Evolutionary conservation across 1,139 yeast genomes (phyloP), one percentile per base, ranked within the genome.

Genomic region (Yamadazyma blattariae): DNA sequence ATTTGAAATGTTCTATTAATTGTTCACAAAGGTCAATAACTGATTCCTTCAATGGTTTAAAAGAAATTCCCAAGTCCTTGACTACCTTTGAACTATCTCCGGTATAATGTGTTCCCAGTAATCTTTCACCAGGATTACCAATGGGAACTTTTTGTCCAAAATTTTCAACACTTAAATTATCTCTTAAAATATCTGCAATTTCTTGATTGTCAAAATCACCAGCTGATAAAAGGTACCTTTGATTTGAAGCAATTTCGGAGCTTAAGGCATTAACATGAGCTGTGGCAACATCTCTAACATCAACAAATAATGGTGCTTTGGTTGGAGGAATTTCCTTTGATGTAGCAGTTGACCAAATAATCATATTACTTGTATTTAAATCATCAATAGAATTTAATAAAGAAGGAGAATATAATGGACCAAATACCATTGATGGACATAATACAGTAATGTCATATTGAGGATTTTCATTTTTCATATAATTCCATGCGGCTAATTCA

Each of bases 401-500:
- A 7, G 41, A 54, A 32, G 49, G 45, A 27, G 55, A 52, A 1
- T 60, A 51, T 38, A 63, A 66, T 1, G 71, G 71, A 2, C 71
- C 71, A 42, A 65, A 64, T 5, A 63, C 67, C 47, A 45, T 61
- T 10, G 53, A 50, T 3, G 71, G 71, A 35, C 55, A 54, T 13
- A 64, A 49, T 6, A 54, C 47, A 2, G 56, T 45, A 25, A 64
- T 42, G 44, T 43, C 44, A 41, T 59, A 60, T 16, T 39, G 32
- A 4, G 62, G 59, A 19, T 47, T 39, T 25, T 56, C 49, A 4
- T 42, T 38, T 42, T 59, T 51, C 24, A 71, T 56, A 42, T 72
- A 77, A 5, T 73, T 67, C 79, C 83, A 74, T 1, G 79, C 82
- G 2, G 75, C 71, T 39, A 54, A 50, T 47, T 57, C 62, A 2